Conservation (phyloP, 208 protist genomes). For the Naegleria fowleri region DNA sequence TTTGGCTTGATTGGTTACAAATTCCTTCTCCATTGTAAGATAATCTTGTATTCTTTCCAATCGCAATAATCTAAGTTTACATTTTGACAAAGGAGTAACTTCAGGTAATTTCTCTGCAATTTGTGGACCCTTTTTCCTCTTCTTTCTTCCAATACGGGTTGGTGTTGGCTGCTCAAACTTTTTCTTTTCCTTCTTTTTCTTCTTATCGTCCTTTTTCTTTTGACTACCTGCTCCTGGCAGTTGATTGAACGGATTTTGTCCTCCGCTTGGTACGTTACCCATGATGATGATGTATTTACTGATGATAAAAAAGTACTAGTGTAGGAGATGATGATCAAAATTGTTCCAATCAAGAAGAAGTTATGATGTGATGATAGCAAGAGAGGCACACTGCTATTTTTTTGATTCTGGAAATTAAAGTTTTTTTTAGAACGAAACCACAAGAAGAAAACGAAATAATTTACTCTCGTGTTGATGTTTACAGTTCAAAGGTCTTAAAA, state of each 20-base stretch:
- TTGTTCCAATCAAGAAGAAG: not conserved
- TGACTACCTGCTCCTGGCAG: not conserved
- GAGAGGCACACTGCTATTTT: not conserved
- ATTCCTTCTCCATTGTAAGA: conserved; percentile 98
- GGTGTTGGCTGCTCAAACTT: conserved; percentile 92
- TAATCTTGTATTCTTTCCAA: conserved; percentile 98
- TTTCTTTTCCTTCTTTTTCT: conserved; percentile 61
- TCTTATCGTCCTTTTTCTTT: not conserved
- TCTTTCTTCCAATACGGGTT: conserved; percentile 75
- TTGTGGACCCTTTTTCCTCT: conserved; percentile 30
- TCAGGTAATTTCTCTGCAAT: conserved; percentile 57
- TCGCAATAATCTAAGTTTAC: conserved; percentile 92
- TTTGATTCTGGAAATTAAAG: not conserved
- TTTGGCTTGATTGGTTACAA: conserved; percentile 69
- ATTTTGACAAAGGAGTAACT: conserved; percentile 90
- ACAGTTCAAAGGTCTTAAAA: not conserved
- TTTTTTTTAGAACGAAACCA: not conserved
- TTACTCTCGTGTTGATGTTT: too few species aligned
- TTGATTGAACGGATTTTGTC: not conserved
- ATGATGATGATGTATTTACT: not conserved
- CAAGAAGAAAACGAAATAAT: too few species aligned
- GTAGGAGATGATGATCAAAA: not conserved
- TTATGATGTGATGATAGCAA: not conserved
- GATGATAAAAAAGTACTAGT: not conserved
- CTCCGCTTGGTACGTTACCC: not conserved